Base-by-base conservation (phyloP, 306 rosid genomes). In the Rubus idaeus region DNA sequence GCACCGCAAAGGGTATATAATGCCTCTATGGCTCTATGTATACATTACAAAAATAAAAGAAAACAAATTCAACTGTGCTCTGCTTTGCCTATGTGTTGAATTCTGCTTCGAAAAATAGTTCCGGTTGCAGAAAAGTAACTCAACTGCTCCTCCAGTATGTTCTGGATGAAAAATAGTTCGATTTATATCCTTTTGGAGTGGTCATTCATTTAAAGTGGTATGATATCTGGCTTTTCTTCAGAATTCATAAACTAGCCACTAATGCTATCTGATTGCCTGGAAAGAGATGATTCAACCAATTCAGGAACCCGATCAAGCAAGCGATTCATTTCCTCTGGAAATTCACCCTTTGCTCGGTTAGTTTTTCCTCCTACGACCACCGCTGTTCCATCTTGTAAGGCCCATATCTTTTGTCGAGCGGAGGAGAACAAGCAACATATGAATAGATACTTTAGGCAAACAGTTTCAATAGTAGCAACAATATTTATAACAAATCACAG, bases 281-380 rank as follows among this genome's bases (percentile, higher is more conserved):
- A 57, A 42, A 73, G 70, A 37, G 91, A 84, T 6, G 96, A 84
- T 76, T 89, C 86, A 26, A 95, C 82, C 70, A 92, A 71, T 84
- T 92, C 97, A 42, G 97, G 97, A 67, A 95, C 84, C 57, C 77
- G 82, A 74, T 95, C 93, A 73, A 92, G 97, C 77, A 95, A 84
- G n/a, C 83, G 85, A 77, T 89, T 83, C 93, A 95, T 89, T 79
- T 92, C 93, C 3, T 88, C 92, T 5, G 97, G 89, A 80, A 95
- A 95, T 80, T 92, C 98, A 35, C 84, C 75, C 87, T 92, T 90
- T 52, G 97, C 97, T 69, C 96, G 89, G 67, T 95, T 95, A 26
- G 93, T 92, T 86, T 92, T 95, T 70, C 96, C 96, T 72, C 97
- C 98, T 14, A 95, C 57, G 5, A 90, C 72, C 70, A 92, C 97